Conservation (phyloP, 2,329 filamentous ascomycete species). For the Fusarium equiseti region DNA sequence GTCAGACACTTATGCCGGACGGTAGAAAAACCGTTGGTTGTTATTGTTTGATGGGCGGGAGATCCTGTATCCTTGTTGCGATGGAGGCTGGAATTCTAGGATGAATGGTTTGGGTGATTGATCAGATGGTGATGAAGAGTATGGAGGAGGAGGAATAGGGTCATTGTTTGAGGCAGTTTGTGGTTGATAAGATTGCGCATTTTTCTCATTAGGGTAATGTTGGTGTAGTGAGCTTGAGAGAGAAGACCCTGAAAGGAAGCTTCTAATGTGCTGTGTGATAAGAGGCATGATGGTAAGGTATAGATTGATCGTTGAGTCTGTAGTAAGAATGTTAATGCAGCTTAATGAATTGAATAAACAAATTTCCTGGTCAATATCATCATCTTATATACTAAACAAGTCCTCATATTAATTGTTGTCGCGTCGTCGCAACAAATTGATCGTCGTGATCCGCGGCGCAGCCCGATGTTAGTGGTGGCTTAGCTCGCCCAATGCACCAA, state of each 20-base stretch:
- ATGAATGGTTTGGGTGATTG: conserved; percentile 9
- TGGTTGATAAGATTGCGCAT: conserved; percentile 1
- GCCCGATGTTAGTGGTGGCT: conserved; percentile 13
- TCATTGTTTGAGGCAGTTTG: conserved; percentile 1
- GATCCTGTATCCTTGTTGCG: conserved; percentile 7
- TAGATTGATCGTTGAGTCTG: not conserved
- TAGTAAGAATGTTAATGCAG: not conserved
- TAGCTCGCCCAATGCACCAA: conserved; percentile 16
- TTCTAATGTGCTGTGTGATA: conserved; percentile 13
- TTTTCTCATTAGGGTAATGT: conserved; percentile 9
- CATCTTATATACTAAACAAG: not conserved
- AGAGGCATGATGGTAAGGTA: conserved; percentile 1
- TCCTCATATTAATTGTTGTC: not conserved
- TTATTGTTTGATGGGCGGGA: not conserved
- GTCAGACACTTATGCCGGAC: not conserved
- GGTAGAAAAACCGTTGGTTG: conserved; percentile 16
- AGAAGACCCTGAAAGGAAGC: conserved; percentile 7
- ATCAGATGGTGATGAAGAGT: conserved; percentile 1
- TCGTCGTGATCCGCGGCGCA: conserved; percentile 9
- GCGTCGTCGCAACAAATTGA: not conserved
- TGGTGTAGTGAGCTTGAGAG: not conserved
- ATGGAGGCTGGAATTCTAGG: conserved; percentile 25
- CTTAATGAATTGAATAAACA: not conserved
- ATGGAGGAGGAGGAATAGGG: conserved; percentile 7
- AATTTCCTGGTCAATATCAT: rapidly evolving